Percentiles rank a stretch among this genome's conserved stretches.
These are phyloP conservation scores for Yamadazyma epiphylla DNA, from an alignment of 1,139 yeast genomes.

Conservation along the genomic window DNA sequence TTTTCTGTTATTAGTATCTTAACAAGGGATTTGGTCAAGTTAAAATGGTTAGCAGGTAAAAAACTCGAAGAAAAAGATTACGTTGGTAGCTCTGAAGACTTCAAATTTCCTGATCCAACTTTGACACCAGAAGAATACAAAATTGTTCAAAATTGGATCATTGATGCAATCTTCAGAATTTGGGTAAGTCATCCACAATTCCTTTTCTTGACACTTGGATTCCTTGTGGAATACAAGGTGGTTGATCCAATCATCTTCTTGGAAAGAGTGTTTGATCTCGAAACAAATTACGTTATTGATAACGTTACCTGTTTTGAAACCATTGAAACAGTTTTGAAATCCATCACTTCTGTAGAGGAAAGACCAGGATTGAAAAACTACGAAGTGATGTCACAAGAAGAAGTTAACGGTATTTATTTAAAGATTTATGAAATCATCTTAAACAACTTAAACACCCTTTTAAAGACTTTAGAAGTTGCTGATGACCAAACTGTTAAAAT, in stretches of 20 bases:
- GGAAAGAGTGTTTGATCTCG: slow-evolving; percentile 37
- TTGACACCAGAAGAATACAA: slow-evolving; percentile 34
- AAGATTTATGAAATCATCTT: slow-evolving; percentile 34
- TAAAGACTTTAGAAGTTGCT: slow-evolving; percentile 19
- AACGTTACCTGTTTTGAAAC: slow-evolving; percentile 48
- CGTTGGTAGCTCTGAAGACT: slow-evolving; percentile 22
- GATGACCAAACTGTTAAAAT: slow-evolving; percentile 22
- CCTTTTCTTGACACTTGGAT: slow-evolving; percentile 67
- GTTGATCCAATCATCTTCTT: slow-evolving; percentile 40
- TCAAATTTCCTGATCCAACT: slow-evolving; percentile 33
- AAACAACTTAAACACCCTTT: slow-evolving; percentile 30
- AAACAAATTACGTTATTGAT: slow-evolving; percentile 32
- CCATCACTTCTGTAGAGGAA: neutral
- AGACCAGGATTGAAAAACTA: too few species aligned
- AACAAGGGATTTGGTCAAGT: slow-evolving; percentile 49
- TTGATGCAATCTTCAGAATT: slow-evolving; percentile 65
- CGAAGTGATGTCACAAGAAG: too few species aligned
- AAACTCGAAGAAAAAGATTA: slow-evolving; percentile 25
- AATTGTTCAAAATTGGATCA: slow-evolving; percentile 40
- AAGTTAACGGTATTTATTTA: slow-evolving; percentile 9
- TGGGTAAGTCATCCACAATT: slow-evolving; percentile 86
- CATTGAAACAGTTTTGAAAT: slow-evolving; percentile 30
- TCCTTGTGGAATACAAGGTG: slow-evolving; percentile 51
- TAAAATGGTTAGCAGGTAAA: slow-evolving; percentile 42
- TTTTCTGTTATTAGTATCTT: slow-evolving; percentile 80